Evolutionary conservation across 352 stramenopile species (phyloP), one percentile per base, ranked within the genome.

Genomic region (Globisporangium barbulae): DNA sequence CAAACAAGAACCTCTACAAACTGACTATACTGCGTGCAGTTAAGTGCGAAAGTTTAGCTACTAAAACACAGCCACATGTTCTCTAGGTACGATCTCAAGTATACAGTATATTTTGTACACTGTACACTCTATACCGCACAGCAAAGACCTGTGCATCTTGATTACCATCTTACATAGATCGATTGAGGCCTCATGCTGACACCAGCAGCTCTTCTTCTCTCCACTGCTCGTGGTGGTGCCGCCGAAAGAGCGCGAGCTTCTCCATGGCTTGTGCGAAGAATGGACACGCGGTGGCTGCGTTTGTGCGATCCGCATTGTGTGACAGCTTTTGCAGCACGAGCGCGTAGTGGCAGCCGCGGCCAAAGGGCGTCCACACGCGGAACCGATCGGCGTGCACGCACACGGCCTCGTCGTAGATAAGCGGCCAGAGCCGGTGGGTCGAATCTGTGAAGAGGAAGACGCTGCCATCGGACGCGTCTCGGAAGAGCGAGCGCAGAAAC

Each of bases 371-470:
- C 74, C 76, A 89, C 12, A 85, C 62, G 9, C 76, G 75, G 57
- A 91, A 91, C 9, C 30, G 58, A 28, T 70, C 58, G 41, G 60
- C 52, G 15, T 64, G 50, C 1, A 69, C 68, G 22, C 71, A 45
- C 6, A 67, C 59, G 13, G 78, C 76, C 31, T 89, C 72, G 5
- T 76, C 61, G 52, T 72, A 79, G 52, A 90, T 85, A 35, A 75
- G 61, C 10, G 79, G 79, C 82, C 82, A 91, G 30, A 91, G 66
- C 9, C 82, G 79, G 72, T 91, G 82, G 5, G 82, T 91, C 47
- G 79, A 89, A 64, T 91, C 81, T 13, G 72, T 87, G 60, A 88
- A 91, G 48, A 89, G 67, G 31, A 91, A 88, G 50, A 74, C 71
- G 61, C 77, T 87, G 42, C 68, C 74, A 2, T 67, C 45, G 6